Evolutionary conservation across 768 basidiomycete genomes (phyloP).

Genomic region (Suillus bovinus): DNA sequence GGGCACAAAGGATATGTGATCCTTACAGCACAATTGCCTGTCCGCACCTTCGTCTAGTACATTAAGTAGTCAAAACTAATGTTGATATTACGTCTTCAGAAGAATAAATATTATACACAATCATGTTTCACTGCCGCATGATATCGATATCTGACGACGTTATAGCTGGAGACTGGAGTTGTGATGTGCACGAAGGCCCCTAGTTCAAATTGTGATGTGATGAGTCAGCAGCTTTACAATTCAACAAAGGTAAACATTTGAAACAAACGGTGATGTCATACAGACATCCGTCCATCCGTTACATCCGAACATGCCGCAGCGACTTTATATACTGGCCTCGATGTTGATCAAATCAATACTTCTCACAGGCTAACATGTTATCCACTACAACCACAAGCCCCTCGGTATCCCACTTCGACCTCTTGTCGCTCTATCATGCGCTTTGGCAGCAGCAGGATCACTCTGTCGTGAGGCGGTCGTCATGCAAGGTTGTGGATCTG

Average conservation of each 20-base stretch:
- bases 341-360: neutral
- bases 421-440: too few relatives aligned
- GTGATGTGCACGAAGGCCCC: too few relatives aligned
- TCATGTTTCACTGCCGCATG: neutral
- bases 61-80: neutral
- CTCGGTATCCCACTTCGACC: conserved; percentile 1
- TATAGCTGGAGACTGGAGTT: too few relatives aligned
- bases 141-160: neutral
- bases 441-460: neutral
- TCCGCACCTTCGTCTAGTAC: neutral
- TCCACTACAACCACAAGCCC: neutral
- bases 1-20: too few relatives aligned
- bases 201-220: too few relatives aligned
- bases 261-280: neutral
- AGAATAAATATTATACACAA: neutral
- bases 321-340: too few relatives aligned
- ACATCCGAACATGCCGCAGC: neutral
- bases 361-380: neutral
- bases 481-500: neutral
- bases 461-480: neutral
- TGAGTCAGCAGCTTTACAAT: too few relatives aligned
- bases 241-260: neutral
- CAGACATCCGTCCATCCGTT: conserved; percentile 1
- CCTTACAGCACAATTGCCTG: too few relatives aligned
- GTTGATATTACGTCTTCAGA: neutral